These are phyloP conservation scores for Aspergillus calidoustus DNA, from an alignment of 2,329 filamentous ascomycete species.

Conservation along the genomic window DNA sequence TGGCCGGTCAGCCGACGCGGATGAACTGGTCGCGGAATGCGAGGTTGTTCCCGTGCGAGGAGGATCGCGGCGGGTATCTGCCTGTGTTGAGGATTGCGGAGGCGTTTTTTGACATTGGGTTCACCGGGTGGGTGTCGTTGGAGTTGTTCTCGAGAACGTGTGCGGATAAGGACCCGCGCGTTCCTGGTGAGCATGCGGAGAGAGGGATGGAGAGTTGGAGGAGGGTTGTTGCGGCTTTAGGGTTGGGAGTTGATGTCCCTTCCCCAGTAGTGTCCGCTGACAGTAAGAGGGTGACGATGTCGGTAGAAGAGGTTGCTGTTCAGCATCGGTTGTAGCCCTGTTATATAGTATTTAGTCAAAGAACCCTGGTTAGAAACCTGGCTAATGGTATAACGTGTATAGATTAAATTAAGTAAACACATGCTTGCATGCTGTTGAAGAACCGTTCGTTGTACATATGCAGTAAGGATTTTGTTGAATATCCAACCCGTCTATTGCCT, in stretches of 20 bases:
- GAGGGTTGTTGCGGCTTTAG: slow-evolving; percentile 44
- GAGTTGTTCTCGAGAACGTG: slow-evolving; percentile 70
- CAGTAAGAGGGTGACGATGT: not conserved
- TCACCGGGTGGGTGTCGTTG: slow-evolving; percentile 71
- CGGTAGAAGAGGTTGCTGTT: slow-evolving; percentile 3
- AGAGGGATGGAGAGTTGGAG: slow-evolving; percentile 58
- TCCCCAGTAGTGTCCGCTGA: not conserved
- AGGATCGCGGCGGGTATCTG: slow-evolving; percentile 67
- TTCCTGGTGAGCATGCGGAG: slow-evolving; percentile 60
- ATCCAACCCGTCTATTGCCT: not conserved
- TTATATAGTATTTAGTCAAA: not conserved
- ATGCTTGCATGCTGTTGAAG: slow-evolving; percentile 13
- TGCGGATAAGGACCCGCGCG: slow-evolving; percentile 55
- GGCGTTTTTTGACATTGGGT: slow-evolving; percentile 66
- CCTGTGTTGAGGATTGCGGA: slow-evolving; percentile 66
- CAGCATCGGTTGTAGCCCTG: slow-evolving; percentile 25
- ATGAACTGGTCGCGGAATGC: slow-evolving; percentile 84
- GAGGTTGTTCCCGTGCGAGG: slow-evolving; percentile 69
- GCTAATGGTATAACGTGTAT: not conserved
- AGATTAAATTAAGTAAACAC: not conserved
- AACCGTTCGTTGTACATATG: slow-evolving; percentile 7
- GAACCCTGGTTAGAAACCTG: not conserved
- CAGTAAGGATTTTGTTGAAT: slow-evolving; percentile 2
- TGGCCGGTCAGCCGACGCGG: slow-evolving; percentile 60
- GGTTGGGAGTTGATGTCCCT: slow-evolving; percentile 9